phyloP scores from a whole-genome alignment of 176 grass and related monocot species.

The Pharus latifolius region DNA sequence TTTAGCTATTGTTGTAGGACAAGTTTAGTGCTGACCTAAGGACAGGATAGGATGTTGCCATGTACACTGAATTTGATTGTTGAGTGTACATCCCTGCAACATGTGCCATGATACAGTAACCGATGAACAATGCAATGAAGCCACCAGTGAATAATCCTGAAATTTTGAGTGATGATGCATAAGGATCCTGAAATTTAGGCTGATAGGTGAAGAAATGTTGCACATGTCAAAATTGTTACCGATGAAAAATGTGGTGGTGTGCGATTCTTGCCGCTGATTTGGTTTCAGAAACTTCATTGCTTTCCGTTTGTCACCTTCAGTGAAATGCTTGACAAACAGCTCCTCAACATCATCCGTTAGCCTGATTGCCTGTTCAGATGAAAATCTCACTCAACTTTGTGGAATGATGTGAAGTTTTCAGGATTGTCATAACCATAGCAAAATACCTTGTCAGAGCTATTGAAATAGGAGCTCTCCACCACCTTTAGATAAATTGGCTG shows the following conservation, averaged over 20 bases:
- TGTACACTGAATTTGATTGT: conserved; percentile 74
- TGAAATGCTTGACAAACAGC: conserved; percentile 71
- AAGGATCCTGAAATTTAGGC: conserved; percentile 1
- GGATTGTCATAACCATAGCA: neutral
- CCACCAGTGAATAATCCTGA: conserved; percentile 75
- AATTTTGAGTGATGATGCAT: conserved; percentile 13
- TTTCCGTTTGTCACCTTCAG: conserved; percentile 69
- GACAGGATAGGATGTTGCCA: conserved; percentile 94
- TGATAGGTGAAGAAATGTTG: conserved; percentile 1
- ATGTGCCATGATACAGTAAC: conserved; percentile 91
- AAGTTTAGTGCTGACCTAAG: conserved; percentile 51
- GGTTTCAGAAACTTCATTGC: conserved; percentile 96
- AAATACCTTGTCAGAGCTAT: conserved; percentile 82
- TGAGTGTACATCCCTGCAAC: conserved; percentile 84
- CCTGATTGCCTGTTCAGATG: conserved; percentile 56
- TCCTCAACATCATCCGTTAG: conserved; percentile 88
- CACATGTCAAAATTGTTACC: conserved; percentile 42
- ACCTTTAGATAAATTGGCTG: conserved; percentile 74
- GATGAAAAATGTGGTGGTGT: conserved; percentile 84
- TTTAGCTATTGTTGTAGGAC: neutral
- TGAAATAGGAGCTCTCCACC: conserved; percentile 95
- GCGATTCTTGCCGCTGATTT: conserved; percentile 72
- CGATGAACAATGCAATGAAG: conserved; percentile 65
- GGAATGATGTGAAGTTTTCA: neutral
- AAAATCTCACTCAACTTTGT: neutral